Conservation (phyloP, 2,329 filamentous ascomycete species). For the Ophiostoma himal-ulmi region DNA sequence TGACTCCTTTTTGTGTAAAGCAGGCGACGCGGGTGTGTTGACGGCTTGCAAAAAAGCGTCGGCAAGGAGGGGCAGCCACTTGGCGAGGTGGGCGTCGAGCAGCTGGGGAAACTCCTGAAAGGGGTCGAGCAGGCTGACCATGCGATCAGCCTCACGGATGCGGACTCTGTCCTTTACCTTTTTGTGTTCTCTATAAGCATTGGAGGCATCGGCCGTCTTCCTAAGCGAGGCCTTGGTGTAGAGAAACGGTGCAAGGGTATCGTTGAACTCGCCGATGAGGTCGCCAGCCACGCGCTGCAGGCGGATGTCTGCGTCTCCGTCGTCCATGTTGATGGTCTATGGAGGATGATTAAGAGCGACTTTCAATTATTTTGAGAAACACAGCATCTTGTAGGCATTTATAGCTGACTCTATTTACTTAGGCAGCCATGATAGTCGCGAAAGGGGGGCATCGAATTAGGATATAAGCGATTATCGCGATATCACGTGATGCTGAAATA, state of each 20-base stretch:
- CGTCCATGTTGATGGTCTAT: constrained; percentile 46
- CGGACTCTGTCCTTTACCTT: constrained; percentile 22
- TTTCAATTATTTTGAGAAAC: neutral
- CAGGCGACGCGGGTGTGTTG: neutral
- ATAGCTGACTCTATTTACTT: neutral
- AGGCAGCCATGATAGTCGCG: neutral
- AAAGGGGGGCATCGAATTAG: constrained; percentile 4
- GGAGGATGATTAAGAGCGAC: neutral
- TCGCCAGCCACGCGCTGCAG: constrained; percentile 56
- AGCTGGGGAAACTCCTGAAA: constrained; percentile 96
- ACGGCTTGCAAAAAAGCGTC: constrained; percentile 63
- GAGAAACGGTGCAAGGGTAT: constrained; percentile 47
- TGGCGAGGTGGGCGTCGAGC: constrained; percentile 74
- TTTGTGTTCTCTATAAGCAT: neutral
- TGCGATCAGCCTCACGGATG: constrained; percentile 26
- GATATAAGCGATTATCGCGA: neutral
- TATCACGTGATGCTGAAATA: neutral
- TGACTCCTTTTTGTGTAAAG: constrained; percentile 21
- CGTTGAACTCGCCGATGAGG: constrained; percentile 53
- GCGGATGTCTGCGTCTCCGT: constrained; percentile 53
- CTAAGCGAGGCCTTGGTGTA: constrained; percentile 24
- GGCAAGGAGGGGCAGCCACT: constrained; percentile 67
- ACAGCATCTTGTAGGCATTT: neutral
- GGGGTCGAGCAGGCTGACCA: constrained; percentile 58
- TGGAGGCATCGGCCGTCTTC: neutral